phyloP scores from a whole-genome alignment of 345 rosid species.

The Salix koriyanagi region DNA sequence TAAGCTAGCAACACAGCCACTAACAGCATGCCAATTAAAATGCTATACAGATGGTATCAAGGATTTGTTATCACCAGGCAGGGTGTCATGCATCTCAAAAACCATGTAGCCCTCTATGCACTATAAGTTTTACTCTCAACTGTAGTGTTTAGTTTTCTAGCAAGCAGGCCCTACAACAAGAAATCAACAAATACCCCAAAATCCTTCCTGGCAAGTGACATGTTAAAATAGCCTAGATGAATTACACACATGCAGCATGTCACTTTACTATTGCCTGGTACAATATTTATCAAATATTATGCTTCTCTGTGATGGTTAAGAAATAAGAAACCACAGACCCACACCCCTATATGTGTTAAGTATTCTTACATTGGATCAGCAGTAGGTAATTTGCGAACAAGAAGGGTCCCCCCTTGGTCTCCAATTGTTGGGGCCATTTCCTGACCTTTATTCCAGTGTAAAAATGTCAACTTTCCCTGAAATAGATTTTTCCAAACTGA shows the following conservation, averaged over 20 bases:
- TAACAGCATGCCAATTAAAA: background rate
- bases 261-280: background rate
- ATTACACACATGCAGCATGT: background rate
- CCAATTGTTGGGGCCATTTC: constrained; percentile 68
- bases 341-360: constrained; percentile 3
- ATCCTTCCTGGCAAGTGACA: background rate
- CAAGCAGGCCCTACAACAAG: background rate
- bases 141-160: background rate
- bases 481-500: constrained; percentile 60
- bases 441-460: constrained; percentile 63
- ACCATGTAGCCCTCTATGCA: background rate
- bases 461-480: constrained; percentile 69
- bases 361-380: constrained; percentile 54
- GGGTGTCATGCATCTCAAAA: background rate
- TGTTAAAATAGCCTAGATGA: background rate
- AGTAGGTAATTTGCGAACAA: constrained; percentile 70
- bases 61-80: background rate
- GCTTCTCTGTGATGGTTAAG: background rate
- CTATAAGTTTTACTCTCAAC: background rate
- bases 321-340: background rate
- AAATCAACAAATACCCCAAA: background rate
- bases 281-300: background rate
- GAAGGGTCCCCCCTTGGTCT: constrained; percentile 68
- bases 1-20: background rate
- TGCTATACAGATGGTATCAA: background rate